Evolutionary conservation across 176 grass and related monocot genomes (phyloP).

Genomic region (Zoysia japonica): DNA sequence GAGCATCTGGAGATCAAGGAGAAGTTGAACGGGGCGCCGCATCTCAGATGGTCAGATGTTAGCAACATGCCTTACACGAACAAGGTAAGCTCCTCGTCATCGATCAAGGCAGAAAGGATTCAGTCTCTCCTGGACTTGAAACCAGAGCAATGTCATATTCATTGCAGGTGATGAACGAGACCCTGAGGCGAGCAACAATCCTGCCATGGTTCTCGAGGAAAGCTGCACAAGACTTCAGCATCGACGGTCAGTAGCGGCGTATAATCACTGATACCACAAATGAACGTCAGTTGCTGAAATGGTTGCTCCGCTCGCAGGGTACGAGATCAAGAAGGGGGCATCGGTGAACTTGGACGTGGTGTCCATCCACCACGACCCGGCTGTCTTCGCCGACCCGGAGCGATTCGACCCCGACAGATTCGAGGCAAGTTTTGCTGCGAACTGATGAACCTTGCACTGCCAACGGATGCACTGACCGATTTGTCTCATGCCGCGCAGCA

Average conservation of each 20-base stretch:
- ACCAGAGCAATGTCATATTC: neutral
- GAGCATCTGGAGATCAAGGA: constrained; percentile 56
- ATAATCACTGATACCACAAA: too few species aligned
- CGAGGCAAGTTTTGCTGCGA: constrained; percentile 27
- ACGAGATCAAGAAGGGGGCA: constrained; percentile 52
- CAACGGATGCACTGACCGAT: neutral
- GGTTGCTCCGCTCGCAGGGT: constrained; percentile 14
- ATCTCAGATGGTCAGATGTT: constrained; percentile 57
- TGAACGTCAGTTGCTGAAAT: neutral
- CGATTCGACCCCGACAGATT: constrained; percentile 58
- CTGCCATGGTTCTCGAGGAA: constrained; percentile 70
- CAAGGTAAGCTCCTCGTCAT: constrained; percentile 29
- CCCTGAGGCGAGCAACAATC: constrained; percentile 68
- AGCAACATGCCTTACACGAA: constrained; percentile 61
- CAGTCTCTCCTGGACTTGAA: neutral
- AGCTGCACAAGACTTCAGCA: constrained; percentile 59
- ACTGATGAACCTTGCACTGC: neutral
- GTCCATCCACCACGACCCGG: constrained; percentile 71
- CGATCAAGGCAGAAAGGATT: neutral
- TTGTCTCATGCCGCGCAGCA: constrained; percentile 8
- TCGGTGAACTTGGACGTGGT: constrained; percentile 76
- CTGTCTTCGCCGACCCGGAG: constrained; percentile 51
- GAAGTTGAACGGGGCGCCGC: neutral
- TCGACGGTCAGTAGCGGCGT: constrained; percentile 43
- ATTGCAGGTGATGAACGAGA: constrained; percentile 59